Percentiles rank a stretch among this genome's conserved stretches.
These are phyloP conservation scores for Larix sibirica DNA, from an alignment of 83 land plant species.

Conservation along the genomic window DNA sequence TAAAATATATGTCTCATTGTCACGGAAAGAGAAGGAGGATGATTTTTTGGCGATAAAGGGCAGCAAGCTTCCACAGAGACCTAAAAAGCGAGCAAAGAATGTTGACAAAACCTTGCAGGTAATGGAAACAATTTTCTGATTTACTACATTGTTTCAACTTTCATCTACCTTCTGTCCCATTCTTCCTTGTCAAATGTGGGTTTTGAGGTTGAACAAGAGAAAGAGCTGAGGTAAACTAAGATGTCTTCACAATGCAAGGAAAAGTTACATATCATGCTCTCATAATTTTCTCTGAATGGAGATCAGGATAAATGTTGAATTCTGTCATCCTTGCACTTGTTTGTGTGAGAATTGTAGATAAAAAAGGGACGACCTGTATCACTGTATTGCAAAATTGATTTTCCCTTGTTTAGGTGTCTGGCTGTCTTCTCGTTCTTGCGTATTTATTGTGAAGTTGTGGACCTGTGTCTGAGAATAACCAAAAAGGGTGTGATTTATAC, in stretches of 20 bases:
- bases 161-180: background rate
- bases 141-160: background rate
- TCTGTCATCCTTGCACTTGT: background rate
- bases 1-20: conserved; percentile 55
- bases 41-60: conserved; percentile 82
- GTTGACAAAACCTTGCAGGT: conserved; percentile 71
- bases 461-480: background rate
- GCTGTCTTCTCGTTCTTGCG: background rate
- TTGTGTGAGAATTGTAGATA: background rate
- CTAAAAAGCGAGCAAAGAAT: conserved; percentile 68
- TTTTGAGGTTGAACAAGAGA: background rate
- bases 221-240: background rate
- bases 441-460: background rate
- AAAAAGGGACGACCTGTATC: background rate
- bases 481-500: background rate
- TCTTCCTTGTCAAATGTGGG: background rate
- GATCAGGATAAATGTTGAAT: background rate
- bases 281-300: background rate
- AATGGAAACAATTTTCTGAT: conserved; percentile 13
- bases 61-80: conserved; percentile 74
- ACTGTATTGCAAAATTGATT: background rate
- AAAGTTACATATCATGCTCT: background rate
- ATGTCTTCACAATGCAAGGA: too few relatives aligned
- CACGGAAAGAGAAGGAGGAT: conserved; percentile 86
- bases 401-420: background rate